These are phyloP conservation scores for Luffa aegyptiaca DNA, from an alignment of 306 rosid species.

Conservation along the genomic window DNA sequence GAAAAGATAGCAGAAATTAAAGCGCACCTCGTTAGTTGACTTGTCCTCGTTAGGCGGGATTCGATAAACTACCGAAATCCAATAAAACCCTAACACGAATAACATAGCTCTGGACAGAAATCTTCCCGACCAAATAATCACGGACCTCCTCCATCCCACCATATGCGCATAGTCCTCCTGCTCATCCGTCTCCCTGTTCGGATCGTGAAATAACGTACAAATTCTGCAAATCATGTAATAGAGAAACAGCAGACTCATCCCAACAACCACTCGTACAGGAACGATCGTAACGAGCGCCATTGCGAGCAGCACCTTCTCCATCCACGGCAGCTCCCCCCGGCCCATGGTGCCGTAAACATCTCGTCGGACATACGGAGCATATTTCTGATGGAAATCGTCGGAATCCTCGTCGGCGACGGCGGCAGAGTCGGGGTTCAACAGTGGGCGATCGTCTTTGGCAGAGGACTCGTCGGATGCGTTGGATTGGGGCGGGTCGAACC, in stretches of 20 bases:
- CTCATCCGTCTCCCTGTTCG: conserved; percentile 56
- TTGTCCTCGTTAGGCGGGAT: conserved; percentile 13
- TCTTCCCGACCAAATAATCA: conserved; percentile 54
- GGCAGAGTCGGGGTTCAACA: conserved; percentile 45
- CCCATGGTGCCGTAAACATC: conserved; percentile 93
- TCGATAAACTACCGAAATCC: conserved; percentile 46
- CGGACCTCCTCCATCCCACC: conserved; percentile 66
- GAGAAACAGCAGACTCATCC: conserved; percentile 27
- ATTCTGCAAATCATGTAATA: conserved; percentile 72
- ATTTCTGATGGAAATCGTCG: conserved; percentile 68
- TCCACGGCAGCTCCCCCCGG: conserved; percentile 55
- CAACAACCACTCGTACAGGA: conserved; percentile 53
- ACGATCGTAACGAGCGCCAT: conserved; percentile 59
- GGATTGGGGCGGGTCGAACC: conserved; percentile 29
- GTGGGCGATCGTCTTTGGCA: conserved; percentile 46
- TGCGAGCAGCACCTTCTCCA: conserved; percentile 64
- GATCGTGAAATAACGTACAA: conserved; percentile 51
- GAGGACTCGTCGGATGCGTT: conserved; percentile 13
- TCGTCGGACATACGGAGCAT: conserved; percentile 57
- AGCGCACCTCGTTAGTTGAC: conserved; percentile 30
- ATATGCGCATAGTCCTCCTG: conserved; percentile 84
- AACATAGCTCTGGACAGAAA: conserved; percentile 68
- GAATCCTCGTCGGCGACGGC: conserved; percentile 19
- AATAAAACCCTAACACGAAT: conserved; percentile 75
- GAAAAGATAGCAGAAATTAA: not conserved